Evolutionary conservation across 2,329 filamentous ascomycete species (phyloP), one percentile per base, ranked within the genome.

Genomic region (Cladophialophora bantiana): DNA sequence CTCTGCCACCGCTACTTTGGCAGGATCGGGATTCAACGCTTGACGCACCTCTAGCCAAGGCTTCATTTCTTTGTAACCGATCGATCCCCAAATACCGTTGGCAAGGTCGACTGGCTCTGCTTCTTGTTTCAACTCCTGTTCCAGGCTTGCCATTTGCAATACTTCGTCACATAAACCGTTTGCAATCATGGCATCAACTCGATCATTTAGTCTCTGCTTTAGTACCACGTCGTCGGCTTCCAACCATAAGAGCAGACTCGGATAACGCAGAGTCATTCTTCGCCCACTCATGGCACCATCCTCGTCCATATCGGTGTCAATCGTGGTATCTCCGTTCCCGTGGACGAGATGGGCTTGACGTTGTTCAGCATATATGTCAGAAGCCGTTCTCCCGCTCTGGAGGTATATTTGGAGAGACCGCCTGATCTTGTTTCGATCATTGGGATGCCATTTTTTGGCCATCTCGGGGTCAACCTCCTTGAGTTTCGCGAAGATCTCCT

Each of bases 71-170:
- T 96, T 97, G 79, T 93, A 97, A 0, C 95, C 95, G 68, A 99
- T 99, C 0, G 94, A 95, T 61, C 96, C 91, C 93, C 94, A 99
- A 52, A 99, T 96, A 0, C 95, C 96, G 61, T 89, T 88, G 1
- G 87, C 91, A 70, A 88, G 84, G 74, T 98, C 93, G 1, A 95
- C 79, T 0, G 78, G 70, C 1, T 82, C 77, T 0, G 88, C 89
- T 1, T 80, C 74, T 0, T 80, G 75, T 56, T 81, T 76, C 62
- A 83, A 78, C 1, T 58, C 58, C n/a, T 65, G 48, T 31, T 69
- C 66, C 34, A 62, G 32, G 15, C 59, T 35, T 4, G 78, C 71
- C 15, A 79, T 73, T 1, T 85, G 78, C 67, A 85, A 84, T 1
- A 78, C 75, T 77, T 92, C 90, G 1, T 83, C 75, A n/a, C 91